phyloP scores from a whole-genome alignment of 805 yeast species.

The Kazachstania viticola region DNA sequence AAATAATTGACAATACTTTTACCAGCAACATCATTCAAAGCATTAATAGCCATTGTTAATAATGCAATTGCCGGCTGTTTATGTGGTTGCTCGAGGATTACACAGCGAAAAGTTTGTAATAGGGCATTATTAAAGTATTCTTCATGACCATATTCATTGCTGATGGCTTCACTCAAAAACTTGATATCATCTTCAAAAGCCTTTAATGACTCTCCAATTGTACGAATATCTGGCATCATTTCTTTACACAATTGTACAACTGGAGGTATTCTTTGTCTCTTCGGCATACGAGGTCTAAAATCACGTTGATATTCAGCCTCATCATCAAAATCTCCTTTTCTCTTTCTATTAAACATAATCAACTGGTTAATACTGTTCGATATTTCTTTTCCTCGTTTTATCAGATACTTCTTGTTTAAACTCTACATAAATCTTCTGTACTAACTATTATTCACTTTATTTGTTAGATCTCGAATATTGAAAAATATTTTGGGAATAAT shows the following conservation, averaged over 20 bases:
- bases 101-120: constrained; percentile 53
- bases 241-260: constrained; percentile 35
- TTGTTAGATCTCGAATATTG: too few relatives aligned
- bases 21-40: constrained; percentile 54
- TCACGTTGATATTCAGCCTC: constrained; percentile 24
- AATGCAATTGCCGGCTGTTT: constrained; percentile 65
- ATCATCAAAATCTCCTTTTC: constrained; percentile 16
- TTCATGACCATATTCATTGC: constrained; percentile 52
- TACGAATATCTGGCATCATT: constrained; percentile 40
- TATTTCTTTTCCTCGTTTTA: too few relatives aligned
- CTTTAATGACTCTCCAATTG: constrained; percentile 45
- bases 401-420: too few relatives aligned
- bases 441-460: too few relatives aligned
- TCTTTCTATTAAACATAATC: constrained; percentile 11
- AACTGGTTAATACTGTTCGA: too few relatives aligned
- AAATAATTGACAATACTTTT: constrained; percentile 57
- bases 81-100: constrained; percentile 82
- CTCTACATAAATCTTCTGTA: too few relatives aligned
- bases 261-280: constrained; percentile 33
- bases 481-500: too few relatives aligned
- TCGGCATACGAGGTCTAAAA: constrained; percentile 22
- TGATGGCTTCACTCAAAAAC: constrained; percentile 54
- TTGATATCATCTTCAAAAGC: constrained; percentile 52
- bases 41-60: constrained; percentile 53
- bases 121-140: constrained; percentile 48